These are phyloP conservation scores for Amanita fuliginea DNA, from an alignment of 768 basidiomycete species.

Conservation along the genomic window DNA sequence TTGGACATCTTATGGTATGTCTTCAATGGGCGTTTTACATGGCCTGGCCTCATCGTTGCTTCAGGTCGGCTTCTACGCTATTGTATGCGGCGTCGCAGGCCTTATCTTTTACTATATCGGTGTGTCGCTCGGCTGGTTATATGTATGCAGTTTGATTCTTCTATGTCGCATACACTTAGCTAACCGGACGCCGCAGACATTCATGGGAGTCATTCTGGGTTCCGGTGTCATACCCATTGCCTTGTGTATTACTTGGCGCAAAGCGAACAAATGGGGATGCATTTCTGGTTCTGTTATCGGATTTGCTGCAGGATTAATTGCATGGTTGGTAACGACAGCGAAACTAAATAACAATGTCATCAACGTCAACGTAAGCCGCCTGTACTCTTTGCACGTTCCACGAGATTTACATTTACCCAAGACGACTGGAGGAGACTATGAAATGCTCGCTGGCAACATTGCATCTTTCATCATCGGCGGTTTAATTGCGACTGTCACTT, in stretches of 20 bases:
- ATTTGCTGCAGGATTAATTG: constrained; percentile 56
- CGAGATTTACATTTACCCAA: constrained; percentile 2
- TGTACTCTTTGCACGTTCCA: background rate
- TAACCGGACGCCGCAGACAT: constrained; percentile 35
- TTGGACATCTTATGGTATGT: constrained; percentile 57
- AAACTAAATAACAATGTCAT: constrained; percentile 59
- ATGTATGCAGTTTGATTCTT: constrained; percentile 37
- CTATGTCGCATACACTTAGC: background rate
- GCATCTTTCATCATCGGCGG: constrained; percentile 74
- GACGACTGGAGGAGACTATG: constrained; percentile 27
- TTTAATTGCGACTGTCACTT: constrained; percentile 56
- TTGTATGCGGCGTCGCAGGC: constrained; percentile 77
- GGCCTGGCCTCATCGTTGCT: background rate
- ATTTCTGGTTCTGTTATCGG: constrained; percentile 64
- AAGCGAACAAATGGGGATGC: constrained; percentile 80
- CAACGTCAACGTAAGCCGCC: constrained; percentile 46
- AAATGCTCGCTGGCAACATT: constrained; percentile 88
- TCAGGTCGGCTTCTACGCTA: constrained; percentile 57
- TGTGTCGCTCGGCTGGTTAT: constrained; percentile 90
- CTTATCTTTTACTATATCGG: constrained; percentile 85
- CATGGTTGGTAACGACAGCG: constrained; percentile 80
- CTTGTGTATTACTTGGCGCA: constrained; percentile 73
- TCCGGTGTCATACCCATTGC: constrained; percentile 84
- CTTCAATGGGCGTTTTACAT: background rate
- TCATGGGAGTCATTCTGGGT: constrained; percentile 83